Evolutionary conservation across 805 yeast genomes (phyloP).

Genomic region (Pichia thaimueangensis): DNA sequence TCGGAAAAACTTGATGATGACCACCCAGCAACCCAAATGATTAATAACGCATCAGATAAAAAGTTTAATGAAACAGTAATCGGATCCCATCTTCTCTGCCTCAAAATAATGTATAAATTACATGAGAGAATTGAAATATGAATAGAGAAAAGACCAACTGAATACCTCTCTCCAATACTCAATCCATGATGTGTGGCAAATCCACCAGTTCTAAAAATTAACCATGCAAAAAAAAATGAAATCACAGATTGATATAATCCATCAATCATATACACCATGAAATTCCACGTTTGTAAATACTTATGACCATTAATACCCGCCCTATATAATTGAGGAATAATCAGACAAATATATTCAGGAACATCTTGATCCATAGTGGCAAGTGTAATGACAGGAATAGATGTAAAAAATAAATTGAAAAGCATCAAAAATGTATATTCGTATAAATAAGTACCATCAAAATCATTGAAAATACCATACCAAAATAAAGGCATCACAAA

Average conservation of each 20-base stretch:
- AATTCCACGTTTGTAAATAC: slow-evolving; percentile 57
- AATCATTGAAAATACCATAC: slow-evolving; percentile 63
- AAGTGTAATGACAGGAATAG: slow-evolving; percentile 67
- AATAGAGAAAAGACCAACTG: slow-evolving; percentile 61
- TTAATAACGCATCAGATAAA: slow-evolving; percentile 52
- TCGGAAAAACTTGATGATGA: slow-evolving; percentile 40
- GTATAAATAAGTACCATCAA: slow-evolving; percentile 70
- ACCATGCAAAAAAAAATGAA: slow-evolving; percentile 63
- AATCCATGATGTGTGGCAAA: slow-evolving; percentile 42
- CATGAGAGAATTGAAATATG: slow-evolving; percentile 58
- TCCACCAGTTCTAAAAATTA: slow-evolving; percentile 41
- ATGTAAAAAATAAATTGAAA: slow-evolving; percentile 75
- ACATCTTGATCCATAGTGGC: slow-evolving; percentile 77
- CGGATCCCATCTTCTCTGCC: slow-evolving; percentile 78
- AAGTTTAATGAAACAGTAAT: slow-evolving; percentile 45
- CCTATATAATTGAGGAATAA: slow-evolving; percentile 66
- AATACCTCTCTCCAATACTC: slow-evolving; percentile 57
- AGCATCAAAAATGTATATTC: slow-evolving; percentile 75
- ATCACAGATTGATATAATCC: slow-evolving; percentile 68
- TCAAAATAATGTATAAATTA: slow-evolving; percentile 58
- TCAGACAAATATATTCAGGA: slow-evolving; percentile 52
- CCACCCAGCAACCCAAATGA: slow-evolving; percentile 81
- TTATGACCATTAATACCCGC: slow-evolving; percentile 52
- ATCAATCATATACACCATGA: slow-evolving; percentile 57
- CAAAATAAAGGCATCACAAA: slow-evolving; percentile 72